Percentiles rank a stretch among this genome's conserved stretches.
phyloP scores from a whole-genome alignment of 2,329 filamentous ascomycete species.

The Neonectria faginata region DNA sequence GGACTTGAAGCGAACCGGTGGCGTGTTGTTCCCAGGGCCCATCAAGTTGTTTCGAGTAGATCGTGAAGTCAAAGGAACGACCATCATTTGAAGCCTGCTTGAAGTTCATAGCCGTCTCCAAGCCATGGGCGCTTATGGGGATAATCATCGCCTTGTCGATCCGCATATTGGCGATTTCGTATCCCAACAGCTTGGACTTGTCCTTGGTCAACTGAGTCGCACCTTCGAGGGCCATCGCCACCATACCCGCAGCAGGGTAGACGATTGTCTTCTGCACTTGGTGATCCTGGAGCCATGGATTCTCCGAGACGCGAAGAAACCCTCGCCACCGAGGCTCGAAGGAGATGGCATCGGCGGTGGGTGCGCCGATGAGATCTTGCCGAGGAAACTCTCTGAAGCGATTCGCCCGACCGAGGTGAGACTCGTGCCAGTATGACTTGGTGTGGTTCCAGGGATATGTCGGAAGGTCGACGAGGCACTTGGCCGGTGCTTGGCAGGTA shows the following conservation, averaged over 20 bases:
- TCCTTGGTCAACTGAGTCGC: slow-evolving; percentile 54
- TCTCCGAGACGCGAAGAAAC: slow-evolving; percentile 61
- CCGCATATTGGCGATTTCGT: slow-evolving; percentile 58
- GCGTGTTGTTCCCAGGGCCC: slow-evolving; percentile 59
- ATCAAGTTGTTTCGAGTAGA: slow-evolving; percentile 59
- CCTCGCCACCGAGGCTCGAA: slow-evolving; percentile 63
- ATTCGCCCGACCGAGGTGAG: slow-evolving; percentile 57
- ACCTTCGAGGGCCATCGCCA: slow-evolving; percentile 62
- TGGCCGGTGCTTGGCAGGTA: slow-evolving; percentile 30
- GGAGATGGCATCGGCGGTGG: slow-evolving; percentile 56
- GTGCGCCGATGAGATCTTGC: slow-evolving; percentile 64
- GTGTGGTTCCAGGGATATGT: slow-evolving; percentile 67
- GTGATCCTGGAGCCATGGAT: slow-evolving; percentile 65
- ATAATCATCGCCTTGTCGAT: slow-evolving; percentile 66
- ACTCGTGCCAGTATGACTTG: slow-evolving; percentile 66
- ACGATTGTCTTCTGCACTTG: slow-evolving; percentile 62
- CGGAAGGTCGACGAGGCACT: slow-evolving; percentile 60
- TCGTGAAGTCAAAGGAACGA: slow-evolving; percentile 52
- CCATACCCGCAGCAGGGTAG: slow-evolving; percentile 64
- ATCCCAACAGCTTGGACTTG: slow-evolving; percentile 47
- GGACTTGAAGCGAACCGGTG: slow-evolving; percentile 48
- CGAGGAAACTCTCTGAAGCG: slow-evolving; percentile 59
- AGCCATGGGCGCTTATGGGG: slow-evolving; percentile 57
- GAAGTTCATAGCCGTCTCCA: slow-evolving; percentile 63
- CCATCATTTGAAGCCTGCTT: slow-evolving; percentile 40